These are phyloP conservation scores for Ricinus communis DNA, from an alignment of 345 rosid species.

Conservation along the genomic window DNA sequence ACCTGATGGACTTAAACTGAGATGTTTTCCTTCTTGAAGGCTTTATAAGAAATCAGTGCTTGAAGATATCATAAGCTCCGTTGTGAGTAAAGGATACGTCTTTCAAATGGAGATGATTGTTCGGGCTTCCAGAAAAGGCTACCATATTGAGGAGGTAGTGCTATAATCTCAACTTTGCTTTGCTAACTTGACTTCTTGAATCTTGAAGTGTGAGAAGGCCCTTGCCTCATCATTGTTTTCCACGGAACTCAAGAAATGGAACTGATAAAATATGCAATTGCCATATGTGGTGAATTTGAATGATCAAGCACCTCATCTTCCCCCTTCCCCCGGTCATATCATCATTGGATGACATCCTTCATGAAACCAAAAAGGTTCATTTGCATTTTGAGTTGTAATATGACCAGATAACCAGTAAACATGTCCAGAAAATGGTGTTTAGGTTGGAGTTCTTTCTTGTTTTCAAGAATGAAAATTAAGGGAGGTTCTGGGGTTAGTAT, in stretches of 20 bases:
- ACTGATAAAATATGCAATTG: not conserved
- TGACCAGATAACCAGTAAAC: not conserved
- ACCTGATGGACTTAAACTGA: constrained; percentile 20
- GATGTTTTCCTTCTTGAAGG: constrained; percentile 35
- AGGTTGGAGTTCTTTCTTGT: not conserved
- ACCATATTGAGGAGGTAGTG: constrained; percentile 85
- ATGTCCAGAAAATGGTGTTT: not conserved
- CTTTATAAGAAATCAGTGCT: constrained; percentile 80
- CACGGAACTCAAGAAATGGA: not conserved
- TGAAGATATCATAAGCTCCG: constrained; percentile 74
- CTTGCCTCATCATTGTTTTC: not conserved
- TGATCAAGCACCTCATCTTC: not conserved
- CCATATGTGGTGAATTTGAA: not conserved
- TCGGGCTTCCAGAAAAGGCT: constrained; percentile 86
- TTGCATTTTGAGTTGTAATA: not conserved
- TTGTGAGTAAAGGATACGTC: constrained; percentile 92
- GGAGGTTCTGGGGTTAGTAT: no score
- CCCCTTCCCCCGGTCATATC: not conserved
- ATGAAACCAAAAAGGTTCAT: not conserved
- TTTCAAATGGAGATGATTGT: constrained; percentile 99
- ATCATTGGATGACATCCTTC: not conserved
- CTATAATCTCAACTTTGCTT: constrained; percentile 9
- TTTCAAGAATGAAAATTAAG: not conserved
- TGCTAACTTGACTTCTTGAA: not conserved
- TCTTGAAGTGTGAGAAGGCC: not conserved